Evolutionary conservation across 106 monocot genomes (phyloP).

Genomic region (Dioscorea alata): DNA sequence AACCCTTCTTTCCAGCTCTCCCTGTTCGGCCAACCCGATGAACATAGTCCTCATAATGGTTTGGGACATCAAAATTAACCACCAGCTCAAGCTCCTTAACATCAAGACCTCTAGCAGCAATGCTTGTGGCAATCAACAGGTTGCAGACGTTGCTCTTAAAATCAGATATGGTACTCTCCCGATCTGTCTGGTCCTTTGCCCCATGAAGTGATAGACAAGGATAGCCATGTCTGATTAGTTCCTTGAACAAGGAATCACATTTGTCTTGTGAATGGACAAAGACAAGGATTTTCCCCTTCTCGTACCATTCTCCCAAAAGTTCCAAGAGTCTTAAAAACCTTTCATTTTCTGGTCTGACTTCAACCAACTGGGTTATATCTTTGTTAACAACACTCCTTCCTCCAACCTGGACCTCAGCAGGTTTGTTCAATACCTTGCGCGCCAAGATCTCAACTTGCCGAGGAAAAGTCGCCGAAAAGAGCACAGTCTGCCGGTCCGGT

Average conservation of each 20-base stretch:
- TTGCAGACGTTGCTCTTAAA: slow-evolving; percentile 96
- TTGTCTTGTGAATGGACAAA: slow-evolving; percentile 98
- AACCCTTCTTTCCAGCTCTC: slow-evolving; percentile 81
- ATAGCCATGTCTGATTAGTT: slow-evolving; percentile 83
- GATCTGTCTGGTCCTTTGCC: slow-evolving; percentile 92
- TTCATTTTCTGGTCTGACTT: slow-evolving; percentile 78
- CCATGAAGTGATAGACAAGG: slow-evolving; percentile 96
- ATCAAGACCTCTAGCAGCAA: slow-evolving; percentile 93
- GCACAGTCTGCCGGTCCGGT: slow-evolving; percentile 89
- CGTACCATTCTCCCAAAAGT: slow-evolving; percentile 91
- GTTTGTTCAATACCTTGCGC: slow-evolving; percentile 79
- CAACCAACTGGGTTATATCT: slow-evolving; percentile 86
- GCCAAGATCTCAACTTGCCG: slow-evolving; percentile 91
- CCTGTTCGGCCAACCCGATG: slow-evolving; percentile 96
- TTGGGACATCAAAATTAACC: slow-evolving; percentile 93
- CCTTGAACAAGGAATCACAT: slow-evolving; percentile 92
- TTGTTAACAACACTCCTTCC: slow-evolving; percentile 96
- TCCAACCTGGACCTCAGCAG: slow-evolving; percentile 91
- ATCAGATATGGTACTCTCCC: slow-evolving; percentile 87
- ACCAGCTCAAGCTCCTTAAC: slow-evolving; percentile 96
- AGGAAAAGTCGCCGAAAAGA: slow-evolving; percentile 97
- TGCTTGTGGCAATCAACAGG: slow-evolving; percentile 85
- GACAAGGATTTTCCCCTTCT: slow-evolving; percentile 93
- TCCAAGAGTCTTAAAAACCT: slow-evolving; percentile 86
- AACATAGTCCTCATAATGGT: slow-evolving; percentile 99